Base-by-base conservation (phyloP, 495 filamentous ascomycete species). In the Amniculicola lignicola region DNA sequence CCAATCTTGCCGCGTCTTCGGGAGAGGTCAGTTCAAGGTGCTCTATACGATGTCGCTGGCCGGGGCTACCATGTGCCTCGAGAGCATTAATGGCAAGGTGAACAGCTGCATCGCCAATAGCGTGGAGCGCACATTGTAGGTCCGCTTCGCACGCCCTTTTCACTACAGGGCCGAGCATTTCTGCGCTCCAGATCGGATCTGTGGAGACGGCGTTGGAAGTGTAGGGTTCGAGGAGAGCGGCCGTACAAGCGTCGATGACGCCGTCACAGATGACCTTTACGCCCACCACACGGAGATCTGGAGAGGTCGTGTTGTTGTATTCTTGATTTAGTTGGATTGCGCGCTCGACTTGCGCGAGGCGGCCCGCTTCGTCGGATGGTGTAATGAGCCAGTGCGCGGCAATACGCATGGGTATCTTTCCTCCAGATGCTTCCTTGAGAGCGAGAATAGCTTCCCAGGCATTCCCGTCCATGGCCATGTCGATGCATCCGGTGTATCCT, bases 191-290 rank as follows among this genome's bases (percentile, higher is more conserved):
- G 40, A 83, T 74, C 1, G 81, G 80, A 1, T 80, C 77, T 36
- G 73, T 69, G 2, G 64, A 65, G 29, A 71, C 62, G 4, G 60
- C 63, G 50, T 78, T 75, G n/a, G 72, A 72, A 11, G 73, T 64
- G 62, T 87, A 87, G 4, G 83, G 82, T 64, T 84, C 75, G 3
- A 72, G 67, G 25, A 87, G 67, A 3, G 77, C 81, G 0, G 83
- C 83, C 3, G 83, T 87, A 65, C 82, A 87, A 0, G 78, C 81
- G 53, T 87, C 83, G 38, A 87, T 72, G 7, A 85, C 80, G 0
- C 83, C 83, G 50, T 87, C 83, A 51, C 81, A 82, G 37, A 87
- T 86, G 18, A 87, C 69, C 56, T 87, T 87, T 60, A 86, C 78
- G n/a, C 83, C 83, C 1, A 79, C 75, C 14, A 87, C 68, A 24